Evolutionary conservation across 2,329 filamentous ascomycete species (phyloP).

Genomic region (Chrysoporthe austroafricana): DNA sequence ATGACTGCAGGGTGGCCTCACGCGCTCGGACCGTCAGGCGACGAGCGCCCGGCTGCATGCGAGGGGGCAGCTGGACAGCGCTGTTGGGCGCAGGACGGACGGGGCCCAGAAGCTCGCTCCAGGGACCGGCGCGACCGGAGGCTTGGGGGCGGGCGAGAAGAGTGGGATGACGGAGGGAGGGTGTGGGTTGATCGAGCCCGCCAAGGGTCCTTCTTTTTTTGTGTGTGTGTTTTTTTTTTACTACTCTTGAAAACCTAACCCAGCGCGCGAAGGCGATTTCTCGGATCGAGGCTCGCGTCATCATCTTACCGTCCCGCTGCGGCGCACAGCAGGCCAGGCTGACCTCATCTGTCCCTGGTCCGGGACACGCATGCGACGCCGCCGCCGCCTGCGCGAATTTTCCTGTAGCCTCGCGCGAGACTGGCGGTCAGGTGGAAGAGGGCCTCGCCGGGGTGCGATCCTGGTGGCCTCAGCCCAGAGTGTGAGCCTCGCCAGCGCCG

Average conservation of each 20-base stretch:
- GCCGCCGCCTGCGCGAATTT: neutral
- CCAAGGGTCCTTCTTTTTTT: neutral
- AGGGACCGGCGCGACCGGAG: neutral
- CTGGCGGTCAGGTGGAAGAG: slow-evolving; percentile 20
- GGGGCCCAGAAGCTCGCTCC: neutral
- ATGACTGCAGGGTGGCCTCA: neutral
- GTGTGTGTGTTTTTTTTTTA: no score
- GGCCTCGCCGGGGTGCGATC: neutral
- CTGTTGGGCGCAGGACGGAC: neutral
- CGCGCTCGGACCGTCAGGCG: neutral
- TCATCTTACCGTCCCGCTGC: slow-evolving; percentile 12
- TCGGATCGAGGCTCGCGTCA: slow-evolving; percentile 24
- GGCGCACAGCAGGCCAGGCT: slow-evolving; percentile 25
- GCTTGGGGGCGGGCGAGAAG: neutral
- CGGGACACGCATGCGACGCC: neutral
- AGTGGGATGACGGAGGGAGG: neutral
- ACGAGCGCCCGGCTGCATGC: no score
- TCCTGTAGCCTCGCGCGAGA: slow-evolving; percentile 15
- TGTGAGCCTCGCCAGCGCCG: neutral
- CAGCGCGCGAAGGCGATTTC: slow-evolving; percentile 17
- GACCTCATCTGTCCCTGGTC: slow-evolving; percentile 16
- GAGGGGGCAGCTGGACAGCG: neutral
- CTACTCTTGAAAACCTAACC: slow-evolving; percentile 16
- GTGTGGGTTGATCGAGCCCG: slow-evolving; percentile 7
- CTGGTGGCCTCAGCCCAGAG: neutral